These are phyloP conservation scores for Pseudozyma thailandica DNA, from an alignment of 1,284 basidiomycete species.

Conservation along the genomic window DNA sequence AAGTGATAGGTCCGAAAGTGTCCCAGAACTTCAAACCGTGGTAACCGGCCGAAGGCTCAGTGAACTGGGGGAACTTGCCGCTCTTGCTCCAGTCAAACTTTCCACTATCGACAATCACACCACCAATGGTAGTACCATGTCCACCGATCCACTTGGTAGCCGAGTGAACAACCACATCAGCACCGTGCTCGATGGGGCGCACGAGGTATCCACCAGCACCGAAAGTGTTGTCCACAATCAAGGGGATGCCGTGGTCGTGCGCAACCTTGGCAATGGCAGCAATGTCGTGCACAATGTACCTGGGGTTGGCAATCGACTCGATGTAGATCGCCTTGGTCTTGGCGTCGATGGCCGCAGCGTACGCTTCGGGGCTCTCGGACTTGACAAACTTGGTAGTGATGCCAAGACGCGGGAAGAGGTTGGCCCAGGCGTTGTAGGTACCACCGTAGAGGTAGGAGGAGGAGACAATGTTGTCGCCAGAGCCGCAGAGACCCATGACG, in stretches of 20 bases:
- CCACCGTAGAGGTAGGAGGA: constrained; percentile 69
- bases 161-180: constrained; percentile 86
- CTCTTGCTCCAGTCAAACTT: constrained; percentile 84
- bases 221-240: constrained; percentile 91
- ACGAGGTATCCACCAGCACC: constrained; percentile 83
- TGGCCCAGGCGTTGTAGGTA: constrained; percentile 89
- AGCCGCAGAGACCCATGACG: constrained; percentile 73
- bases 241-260: constrained; percentile 78
- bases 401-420: constrained; percentile 78
- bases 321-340: constrained; percentile 74
- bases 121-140: constrained; percentile 87
- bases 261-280: constrained; percentile 81
- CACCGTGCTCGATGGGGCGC: constrained; percentile 80
- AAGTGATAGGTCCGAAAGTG: constrained; percentile 79
- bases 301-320: constrained; percentile 87
- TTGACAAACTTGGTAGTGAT: constrained; percentile 82
- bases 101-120: constrained; percentile 82
- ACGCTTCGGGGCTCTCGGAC: constrained; percentile 74
- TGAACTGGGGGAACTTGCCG: constrained; percentile 83
- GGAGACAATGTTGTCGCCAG: constrained; percentile 85
- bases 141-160: constrained; percentile 93
- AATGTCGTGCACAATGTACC: constrained; percentile 78
- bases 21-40: constrained; percentile 75
- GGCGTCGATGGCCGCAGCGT: constrained; percentile 73
- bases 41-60: constrained; percentile 83